These are phyloP conservation scores for Papiliotrema laurentii DNA, from an alignment of 1,284 basidiomycete species.

Conservation along the genomic window DNA sequence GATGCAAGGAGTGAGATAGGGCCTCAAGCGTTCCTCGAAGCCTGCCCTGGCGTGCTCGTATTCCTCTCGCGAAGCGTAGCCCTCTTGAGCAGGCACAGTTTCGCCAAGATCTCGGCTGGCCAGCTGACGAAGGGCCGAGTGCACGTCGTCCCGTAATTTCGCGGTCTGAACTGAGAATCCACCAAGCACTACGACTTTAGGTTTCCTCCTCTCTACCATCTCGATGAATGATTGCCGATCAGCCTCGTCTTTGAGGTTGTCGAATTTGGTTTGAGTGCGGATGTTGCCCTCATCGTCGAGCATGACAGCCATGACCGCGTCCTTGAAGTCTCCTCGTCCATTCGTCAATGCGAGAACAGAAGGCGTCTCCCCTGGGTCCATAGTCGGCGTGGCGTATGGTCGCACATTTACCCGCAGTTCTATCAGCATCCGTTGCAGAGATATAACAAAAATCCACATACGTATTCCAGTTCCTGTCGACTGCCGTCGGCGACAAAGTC, in stretches of 20 bases:
- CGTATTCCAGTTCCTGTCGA: constrained; percentile 64
- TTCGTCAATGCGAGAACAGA: constrained; percentile 89
- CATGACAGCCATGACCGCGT: constrained; percentile 79
- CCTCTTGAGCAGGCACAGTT: constrained; percentile 28
- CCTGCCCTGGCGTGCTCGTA: constrained; percentile 26
- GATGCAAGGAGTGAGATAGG: constrained; percentile 61
- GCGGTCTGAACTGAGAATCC: constrained; percentile 78
- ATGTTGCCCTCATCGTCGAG: constrained; percentile 83
- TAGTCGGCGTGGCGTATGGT: constrained; percentile 62
- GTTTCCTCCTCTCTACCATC: constrained; percentile 72
- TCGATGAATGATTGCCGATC: constrained; percentile 63
- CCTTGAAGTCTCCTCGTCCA: constrained; percentile 90
- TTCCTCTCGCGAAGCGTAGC: constrained; percentile 35
- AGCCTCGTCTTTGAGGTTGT: constrained; percentile 72
- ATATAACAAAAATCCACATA: constrained; percentile 46
- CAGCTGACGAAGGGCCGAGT: constrained; percentile 49
- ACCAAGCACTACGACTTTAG: constrained; percentile 84
- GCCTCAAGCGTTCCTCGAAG: constrained; percentile 27
- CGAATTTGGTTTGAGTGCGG: constrained; percentile 80
- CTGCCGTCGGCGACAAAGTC: constrained; percentile 70
- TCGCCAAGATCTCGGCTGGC: constrained; percentile 28
- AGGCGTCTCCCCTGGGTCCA: constrained; percentile 66
- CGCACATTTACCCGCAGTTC: constrained; percentile 52
- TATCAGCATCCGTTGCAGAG: constrained; percentile 1
- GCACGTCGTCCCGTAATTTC: constrained; percentile 53